These are phyloP conservation scores for Exophiala sp. DNA, from an alignment of 2,329 filamentous ascomycete genomes.

Conservation along the genomic window DNA sequence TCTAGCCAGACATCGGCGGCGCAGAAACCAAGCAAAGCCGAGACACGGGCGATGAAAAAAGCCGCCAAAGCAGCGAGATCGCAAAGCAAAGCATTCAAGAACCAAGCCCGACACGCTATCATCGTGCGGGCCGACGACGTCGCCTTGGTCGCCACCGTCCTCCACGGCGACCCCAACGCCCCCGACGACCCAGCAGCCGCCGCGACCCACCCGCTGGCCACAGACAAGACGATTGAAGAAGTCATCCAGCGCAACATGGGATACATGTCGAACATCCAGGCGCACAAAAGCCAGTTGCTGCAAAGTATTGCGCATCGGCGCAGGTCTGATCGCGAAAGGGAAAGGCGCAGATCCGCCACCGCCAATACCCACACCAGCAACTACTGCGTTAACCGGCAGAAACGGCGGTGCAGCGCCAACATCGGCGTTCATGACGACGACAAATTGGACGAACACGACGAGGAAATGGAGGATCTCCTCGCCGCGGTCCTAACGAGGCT, in stretches of 20 bases:
- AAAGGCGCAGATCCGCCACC: constrained; percentile 13
- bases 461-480: constrained; percentile 24
- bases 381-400: too few relatives aligned
- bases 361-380: constrained; percentile 6
- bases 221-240: constrained; percentile 28
- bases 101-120: constrained; percentile 23
- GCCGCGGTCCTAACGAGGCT: constrained; percentile 24
- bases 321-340: constrained; percentile 20
- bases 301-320: constrained; percentile 18
- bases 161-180: constrained; percentile 20
- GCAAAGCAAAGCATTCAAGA: constrained; percentile 26
- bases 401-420: constrained; percentile 9
- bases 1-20: neutral
- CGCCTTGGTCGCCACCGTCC: constrained; percentile 15
- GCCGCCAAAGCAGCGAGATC: constrained; percentile 25
- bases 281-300: constrained; percentile 24
- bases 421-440: constrained; percentile 1
- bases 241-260: constrained; percentile 26
- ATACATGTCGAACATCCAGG: constrained; percentile 24
- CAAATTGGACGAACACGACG: constrained; percentile 8
- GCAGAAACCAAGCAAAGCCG: constrained; percentile 23
- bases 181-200: neutral
- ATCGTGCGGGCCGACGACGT: constrained; percentile 23
- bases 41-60: constrained; percentile 24
- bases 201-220: constrained; percentile 23